Base-by-base conservation (phyloP, 2,329 filamentous ascomycete genomes). In the Fusarium bulbicola region DNA sequence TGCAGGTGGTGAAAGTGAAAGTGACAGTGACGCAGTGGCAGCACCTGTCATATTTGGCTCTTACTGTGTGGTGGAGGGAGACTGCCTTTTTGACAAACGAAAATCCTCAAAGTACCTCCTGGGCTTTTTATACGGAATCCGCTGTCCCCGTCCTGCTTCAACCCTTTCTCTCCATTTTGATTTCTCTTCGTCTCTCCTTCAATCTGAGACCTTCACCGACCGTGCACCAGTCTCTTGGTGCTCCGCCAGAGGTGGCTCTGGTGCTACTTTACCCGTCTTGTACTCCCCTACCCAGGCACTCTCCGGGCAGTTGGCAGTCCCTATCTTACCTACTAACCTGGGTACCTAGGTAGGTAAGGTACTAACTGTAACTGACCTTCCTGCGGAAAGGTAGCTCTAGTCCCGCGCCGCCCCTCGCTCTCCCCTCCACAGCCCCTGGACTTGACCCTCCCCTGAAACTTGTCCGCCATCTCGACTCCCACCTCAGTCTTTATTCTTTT, bases 371-470 rank as follows among this genome's bases (percentile, higher is more conserved):
- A 59, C 32, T 49, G 37, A 47, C 59, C 42, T 59, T 43, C 39
- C 52, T 67, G 39, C 40, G 46, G 49, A 46, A 56, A 42, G 39
- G 36, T 40, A 65, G 59, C 62, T 63, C 57, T 64, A 65, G 70
- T 69, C 63, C 63, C 70, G 67, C 63, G 66, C 45, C 65, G 59
- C 73, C 70, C 73, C 73, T 68, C 73, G 62, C 59, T 70, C 59
- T 61, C 72, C 72, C 72, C 70, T 66, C 70, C 73, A 72, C 62
- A 70, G 62, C 73, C 75, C 75, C 75, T 77, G 75, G 75, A 76
- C 67, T 63, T 59, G 62, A 61, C 63, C 75, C 56, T 75, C 74
- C 75, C 75, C 75, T 77, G 75, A 77, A 77, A 76, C 75, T 70
- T 67, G 69, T 72, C 67, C 68, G 70, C 74, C 71, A 74, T 74